Evolutionary conservation across 1,139 yeast species (phyloP).

Genomic region (Meyerozyma elateridarum): DNA sequence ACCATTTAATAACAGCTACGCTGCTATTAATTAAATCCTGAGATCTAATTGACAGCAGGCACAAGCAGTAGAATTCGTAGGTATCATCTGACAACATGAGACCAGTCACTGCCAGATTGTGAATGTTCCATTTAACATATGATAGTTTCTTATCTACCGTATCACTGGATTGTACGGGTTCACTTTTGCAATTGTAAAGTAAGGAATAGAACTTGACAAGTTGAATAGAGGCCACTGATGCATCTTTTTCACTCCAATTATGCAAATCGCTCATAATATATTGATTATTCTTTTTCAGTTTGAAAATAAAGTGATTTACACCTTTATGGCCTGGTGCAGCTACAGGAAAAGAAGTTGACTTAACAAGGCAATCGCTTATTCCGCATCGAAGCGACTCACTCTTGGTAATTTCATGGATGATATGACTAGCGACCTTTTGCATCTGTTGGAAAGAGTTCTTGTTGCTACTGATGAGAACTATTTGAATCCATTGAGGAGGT

Average conservation of each 20-base stretch:
- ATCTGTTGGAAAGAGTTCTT: conserved; percentile 77
- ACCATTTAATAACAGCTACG: conserved; percentile 36
- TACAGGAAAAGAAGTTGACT: conserved; percentile 15
- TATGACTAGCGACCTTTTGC: conserved; percentile 52
- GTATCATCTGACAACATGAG: conserved; percentile 34
- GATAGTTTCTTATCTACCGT: conserved; percentile 28
- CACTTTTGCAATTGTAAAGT: conserved; percentile 5
- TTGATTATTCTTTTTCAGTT: conserved; percentile 46
- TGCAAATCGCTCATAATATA: conserved; percentile 3
- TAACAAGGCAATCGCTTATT: conserved; percentile 29
- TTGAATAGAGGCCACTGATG: background rate
- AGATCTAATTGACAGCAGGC: conserved; percentile 24
- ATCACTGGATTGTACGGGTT: background rate
- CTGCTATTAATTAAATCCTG: conserved; percentile 30
- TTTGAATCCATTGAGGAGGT: conserved; percentile 41
- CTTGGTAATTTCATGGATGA: conserved; percentile 40
- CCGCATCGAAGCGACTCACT: conserved; percentile 33
- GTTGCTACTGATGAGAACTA: conserved; percentile 76
- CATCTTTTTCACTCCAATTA: background rate
- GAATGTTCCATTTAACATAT: conserved; percentile 25
- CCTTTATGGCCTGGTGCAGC: conserved; percentile 44
- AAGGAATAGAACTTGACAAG: conserved; percentile 8
- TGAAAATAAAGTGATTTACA: conserved; percentile 79
- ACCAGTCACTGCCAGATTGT: conserved; percentile 24
- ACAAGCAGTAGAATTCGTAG: conserved; percentile 38